Base-by-base conservation (phyloP, 371 early-diverging fungal genomes). In the Sporodiniella umbellata region DNA sequence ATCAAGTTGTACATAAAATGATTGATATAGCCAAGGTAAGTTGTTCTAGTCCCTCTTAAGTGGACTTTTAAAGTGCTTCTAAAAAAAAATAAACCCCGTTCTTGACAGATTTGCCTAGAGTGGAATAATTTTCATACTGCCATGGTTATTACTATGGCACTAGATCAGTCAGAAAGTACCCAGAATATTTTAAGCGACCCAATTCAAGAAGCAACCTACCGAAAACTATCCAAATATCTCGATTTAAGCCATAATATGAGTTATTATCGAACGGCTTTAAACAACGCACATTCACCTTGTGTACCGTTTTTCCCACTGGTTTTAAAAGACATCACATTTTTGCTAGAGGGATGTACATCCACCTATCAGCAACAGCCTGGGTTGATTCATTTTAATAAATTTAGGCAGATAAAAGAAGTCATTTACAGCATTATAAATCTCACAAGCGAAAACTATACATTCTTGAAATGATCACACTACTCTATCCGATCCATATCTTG, bases 51-150 rank as follows among this genome's bases (percentile, higher is more conserved):
- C 15, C 4, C n/a, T 35, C 15, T 14, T 35, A n/a, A n/a, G n/a
- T n/a, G n/a, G n/a, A n/a, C n/a, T n/a, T n/a, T n/a, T n/a, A n/a
- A n/a, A n/a, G n/a, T n/a, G n/a, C n/a, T n/a, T n/a, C n/a, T n/a
- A 21, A 47, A 31, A 18, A 19, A 45, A 12, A 2, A 21, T 47
- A 14, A 21, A 0, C 21, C 24, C 3, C 8, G 17, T 18, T 6
- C 18, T 37, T 22, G 5, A 21, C 33, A 70, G 72, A 40, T 55
- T 15, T 75, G 72, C 21, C 42, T 69, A 22, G 64, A 64, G 18
- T 72, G 65, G 66, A 70, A 70, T 24, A 75, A 75, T 26, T 70
- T 63, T 33, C 76, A 75, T 51, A 75, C 76, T 4, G 42, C 58
- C 14, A 75, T 75, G 72, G 51, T 70, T 2, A 60, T 75, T 25